Base-by-base conservation (phyloP, 306 rosid species). In the Fragaria nilgerrensis region DNA sequence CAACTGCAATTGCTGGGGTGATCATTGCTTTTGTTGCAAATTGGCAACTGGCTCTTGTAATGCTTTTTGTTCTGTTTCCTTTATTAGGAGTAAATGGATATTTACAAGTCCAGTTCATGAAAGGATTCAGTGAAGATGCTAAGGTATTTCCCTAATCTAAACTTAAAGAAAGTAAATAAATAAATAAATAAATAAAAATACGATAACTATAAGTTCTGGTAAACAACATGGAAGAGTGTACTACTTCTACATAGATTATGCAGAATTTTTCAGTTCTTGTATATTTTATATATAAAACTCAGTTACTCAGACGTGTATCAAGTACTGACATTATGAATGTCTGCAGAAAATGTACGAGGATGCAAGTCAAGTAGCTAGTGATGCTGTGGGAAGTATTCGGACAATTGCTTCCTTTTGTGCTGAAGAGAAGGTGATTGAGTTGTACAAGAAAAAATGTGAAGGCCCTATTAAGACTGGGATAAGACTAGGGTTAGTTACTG, bases 321-420 rank as follows among this genome's bases (percentile, higher is more conserved):
- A 49, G 5, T 47, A 20, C 47, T 82, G 75, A 39, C 25, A 20
- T 67, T 75, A 5, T 66, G 10, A 79, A 50, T 80, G n/a, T n/a
- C n/a, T n/a, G 52, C 73, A 91, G 98, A 84, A 80, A 84, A 88
- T 89, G 85, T 89, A 91, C 27, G 98, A 91, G 83, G 96, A 87
- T 71, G 96, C 98, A n/a, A 93, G 96, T 76, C 89, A 93, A 75
- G 83, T 89, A 17, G 96, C 92, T 3, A 93, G 59, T 56, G 95
- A 90, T 48, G 97, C 96, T 7, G 96, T 88, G 7, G 92, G 96
- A 56, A 90, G 91, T 75, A 93, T 93, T 49, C 84, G 95, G 75
- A 93, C 96, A 68, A 87, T 93, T 75, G 87, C 98, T 16, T 81
- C 96, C 65, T 91, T 91, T 82, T 88, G 98, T 87, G 98, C 98